Evolutionary conservation across 2,329 filamentous ascomycete species (phyloP).

Genomic region (Acrodontium crateriforme): DNA sequence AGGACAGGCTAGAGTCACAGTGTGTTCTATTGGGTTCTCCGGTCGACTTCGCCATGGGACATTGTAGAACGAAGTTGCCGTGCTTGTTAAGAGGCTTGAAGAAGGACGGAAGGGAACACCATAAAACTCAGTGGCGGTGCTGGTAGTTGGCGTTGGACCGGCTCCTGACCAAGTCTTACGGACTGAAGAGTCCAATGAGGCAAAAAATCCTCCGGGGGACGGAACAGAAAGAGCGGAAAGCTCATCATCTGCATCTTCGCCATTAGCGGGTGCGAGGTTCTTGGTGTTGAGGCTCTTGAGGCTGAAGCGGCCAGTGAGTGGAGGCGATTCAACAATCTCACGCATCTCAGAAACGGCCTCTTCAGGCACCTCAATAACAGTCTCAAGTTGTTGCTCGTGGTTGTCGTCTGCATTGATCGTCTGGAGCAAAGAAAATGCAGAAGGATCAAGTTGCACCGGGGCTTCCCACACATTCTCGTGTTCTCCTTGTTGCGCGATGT

Average conservation of each 20-base stretch:
- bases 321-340: conserved; percentile 38
- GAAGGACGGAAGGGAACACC: conserved; percentile 57
- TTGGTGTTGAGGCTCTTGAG: conserved; percentile 17
- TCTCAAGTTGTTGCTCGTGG: conserved; percentile 15
- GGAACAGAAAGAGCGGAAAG: conserved; percentile 70
- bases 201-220: conserved; percentile 85
- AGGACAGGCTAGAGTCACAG: conserved; percentile 43
- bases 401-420: conserved; percentile 46
- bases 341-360: conserved; percentile 43
- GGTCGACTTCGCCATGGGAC: conserved; percentile 49
- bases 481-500: conserved; percentile 42
- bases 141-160: conserved; percentile 57
- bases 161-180: conserved; percentile 68
- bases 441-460: conserved; percentile 52
- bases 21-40: conserved; percentile 45
- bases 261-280: conserved; percentile 11
- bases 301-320: conserved; percentile 31
- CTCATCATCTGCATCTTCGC: conserved; percentile 41
- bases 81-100: conserved; percentile 46
- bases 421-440: conserved; percentile 66
- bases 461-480: conserved; percentile 50
- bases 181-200: conserved; percentile 55
- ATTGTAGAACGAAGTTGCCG: conserved; percentile 80
- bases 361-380: conserved; percentile 31
- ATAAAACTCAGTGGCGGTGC: conserved; percentile 87